Evolutionary conservation across 257 asterid genomes (phyloP).

Genomic region (Eustoma russellianum): DNA sequence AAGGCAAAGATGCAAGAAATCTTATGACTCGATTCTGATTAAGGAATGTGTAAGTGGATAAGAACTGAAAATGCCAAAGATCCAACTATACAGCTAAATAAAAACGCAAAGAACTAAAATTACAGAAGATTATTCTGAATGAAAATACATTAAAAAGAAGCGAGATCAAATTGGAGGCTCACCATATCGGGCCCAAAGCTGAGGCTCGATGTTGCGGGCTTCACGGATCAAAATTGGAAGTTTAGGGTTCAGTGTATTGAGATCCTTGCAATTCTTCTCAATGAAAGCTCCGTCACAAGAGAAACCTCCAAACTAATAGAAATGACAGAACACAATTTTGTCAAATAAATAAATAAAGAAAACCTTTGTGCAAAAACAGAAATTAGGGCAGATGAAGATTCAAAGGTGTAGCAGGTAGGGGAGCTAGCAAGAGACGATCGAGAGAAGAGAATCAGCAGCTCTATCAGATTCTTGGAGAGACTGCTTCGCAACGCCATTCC

Average conservation of each 20-base stretch:
- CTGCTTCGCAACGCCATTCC: constrained; percentile 86
- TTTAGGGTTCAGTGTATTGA: constrained; percentile 77
- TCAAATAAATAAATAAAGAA: background rate
- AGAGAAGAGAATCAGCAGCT: constrained; percentile 71
- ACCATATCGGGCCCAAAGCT: too few relatives aligned
- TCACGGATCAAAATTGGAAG: too few relatives aligned
- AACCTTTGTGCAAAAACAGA: too few relatives aligned
- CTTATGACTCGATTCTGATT: too few relatives aligned
- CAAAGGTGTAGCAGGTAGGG: constrained; percentile 40
- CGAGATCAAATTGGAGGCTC: constrained; percentile 37
- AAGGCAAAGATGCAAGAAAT: too few relatives aligned
- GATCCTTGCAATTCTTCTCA: constrained; percentile 78
- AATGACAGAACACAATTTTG: background rate
- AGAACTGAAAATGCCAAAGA: background rate
- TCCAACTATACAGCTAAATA: background rate
- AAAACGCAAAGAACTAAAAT: background rate
- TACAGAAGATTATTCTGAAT: background rate
- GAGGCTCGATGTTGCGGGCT: too few relatives aligned
- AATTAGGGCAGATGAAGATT: constrained; percentile 1
- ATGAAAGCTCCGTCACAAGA: constrained; percentile 39
- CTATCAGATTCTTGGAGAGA: constrained; percentile 68
- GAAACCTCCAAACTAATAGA: constrained; percentile 5
- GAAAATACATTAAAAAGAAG: background rate
- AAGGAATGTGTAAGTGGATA: background rate
- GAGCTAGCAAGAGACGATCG: constrained; percentile 60